Percentiles rank a stretch among this genome's conserved stretches.
Conservation (phyloP, 108 stramenopile species). For the Conticribra guillardii region DNA sequence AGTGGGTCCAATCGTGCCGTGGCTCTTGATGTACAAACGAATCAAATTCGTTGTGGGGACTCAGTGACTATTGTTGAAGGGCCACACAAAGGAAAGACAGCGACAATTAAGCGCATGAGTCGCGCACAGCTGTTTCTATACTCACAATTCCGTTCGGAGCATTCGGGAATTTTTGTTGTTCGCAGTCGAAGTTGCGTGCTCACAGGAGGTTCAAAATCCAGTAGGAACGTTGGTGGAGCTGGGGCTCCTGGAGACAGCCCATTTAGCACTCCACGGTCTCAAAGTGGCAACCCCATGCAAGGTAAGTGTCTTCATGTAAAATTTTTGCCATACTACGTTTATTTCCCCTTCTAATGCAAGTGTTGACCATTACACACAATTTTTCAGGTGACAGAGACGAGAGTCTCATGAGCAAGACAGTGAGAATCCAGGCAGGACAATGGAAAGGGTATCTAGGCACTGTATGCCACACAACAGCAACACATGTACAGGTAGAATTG, state of each 20-base stretch:
- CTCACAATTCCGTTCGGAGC: constrained; percentile 84
- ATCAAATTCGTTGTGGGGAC: constrained; percentile 87
- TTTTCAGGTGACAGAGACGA: constrained; percentile 63
- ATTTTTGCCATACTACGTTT: background rate
- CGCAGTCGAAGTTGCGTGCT: constrained; percentile 85
- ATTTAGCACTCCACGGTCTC: constrained; percentile 82
- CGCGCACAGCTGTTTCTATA: constrained; percentile 89
- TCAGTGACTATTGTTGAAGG: constrained; percentile 88
- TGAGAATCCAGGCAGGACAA: constrained; percentile 88
- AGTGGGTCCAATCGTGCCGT: constrained; percentile 78
- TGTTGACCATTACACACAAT: background rate
- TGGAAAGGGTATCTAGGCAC: constrained; percentile 94
- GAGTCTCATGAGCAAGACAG: constrained; percentile 86
- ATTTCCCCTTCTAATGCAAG: background rate
- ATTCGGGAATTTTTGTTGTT: constrained; percentile 91
- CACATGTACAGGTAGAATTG: constrained; percentile 90
- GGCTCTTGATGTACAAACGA: constrained; percentile 88
- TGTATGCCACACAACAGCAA: constrained; percentile 86
- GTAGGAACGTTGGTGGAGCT: constrained; percentile 54
- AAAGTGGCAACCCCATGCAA: constrained; percentile 57
- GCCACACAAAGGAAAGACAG: constrained; percentile 87
- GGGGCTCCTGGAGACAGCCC: constrained; percentile 57
- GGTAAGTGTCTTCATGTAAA: constrained; percentile 43
- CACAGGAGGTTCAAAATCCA: constrained; percentile 70
- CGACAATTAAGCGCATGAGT: constrained; percentile 91